phyloP scores from a whole-genome alignment of 306 rosid species.

The Cercis canadensis region DNA sequence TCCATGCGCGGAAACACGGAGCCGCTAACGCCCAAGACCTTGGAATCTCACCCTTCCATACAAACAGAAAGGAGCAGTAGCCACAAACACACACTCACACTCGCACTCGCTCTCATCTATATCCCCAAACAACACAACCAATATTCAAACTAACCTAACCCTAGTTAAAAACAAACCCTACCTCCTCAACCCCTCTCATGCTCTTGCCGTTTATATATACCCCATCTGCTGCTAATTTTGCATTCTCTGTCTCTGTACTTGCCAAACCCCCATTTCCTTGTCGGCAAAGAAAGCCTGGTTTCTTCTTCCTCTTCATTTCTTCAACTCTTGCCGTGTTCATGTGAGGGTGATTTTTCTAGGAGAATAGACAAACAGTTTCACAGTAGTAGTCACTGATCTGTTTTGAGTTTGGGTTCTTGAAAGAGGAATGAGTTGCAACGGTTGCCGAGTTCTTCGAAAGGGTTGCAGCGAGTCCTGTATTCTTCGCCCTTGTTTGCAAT shows the following conservation, averaged over 20 bases:
- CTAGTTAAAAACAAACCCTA: slow-evolving; percentile 41
- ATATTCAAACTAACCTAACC: slow-evolving; percentile 47
- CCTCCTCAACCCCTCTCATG: not conserved
- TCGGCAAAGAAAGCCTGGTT: slow-evolving; percentile 19
- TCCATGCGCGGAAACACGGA: slow-evolving; percentile 99
- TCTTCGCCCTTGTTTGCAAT: slow-evolving; percentile 86
- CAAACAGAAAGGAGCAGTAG: slow-evolving; percentile 32
- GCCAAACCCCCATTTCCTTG: slow-evolving; percentile 31
- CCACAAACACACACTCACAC: slow-evolving; percentile 19
- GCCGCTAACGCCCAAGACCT: slow-evolving; percentile 91
- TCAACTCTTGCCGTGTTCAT: slow-evolving; percentile 23
- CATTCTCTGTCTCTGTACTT: slow-evolving; percentile 23
- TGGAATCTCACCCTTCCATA: slow-evolving; percentile 74
- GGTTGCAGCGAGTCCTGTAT: slow-evolving; percentile 96
- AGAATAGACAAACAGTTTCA: not conserved
- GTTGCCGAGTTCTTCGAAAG: slow-evolving; percentile 95
- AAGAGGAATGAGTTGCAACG: slow-evolving; percentile 89
- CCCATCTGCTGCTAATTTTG: slow-evolving; percentile 30
- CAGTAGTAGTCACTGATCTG: no score
- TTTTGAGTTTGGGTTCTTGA: not conserved
- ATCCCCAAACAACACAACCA: not conserved
- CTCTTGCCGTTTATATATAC: slow-evolving; percentile 45
- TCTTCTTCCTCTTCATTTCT: no score
- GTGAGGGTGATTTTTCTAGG: slow-evolving; percentile 25
- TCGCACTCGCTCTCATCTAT: no score